Conservation (phyloP, 306 rosid genomes). For the Lotus japonicus region DNA sequence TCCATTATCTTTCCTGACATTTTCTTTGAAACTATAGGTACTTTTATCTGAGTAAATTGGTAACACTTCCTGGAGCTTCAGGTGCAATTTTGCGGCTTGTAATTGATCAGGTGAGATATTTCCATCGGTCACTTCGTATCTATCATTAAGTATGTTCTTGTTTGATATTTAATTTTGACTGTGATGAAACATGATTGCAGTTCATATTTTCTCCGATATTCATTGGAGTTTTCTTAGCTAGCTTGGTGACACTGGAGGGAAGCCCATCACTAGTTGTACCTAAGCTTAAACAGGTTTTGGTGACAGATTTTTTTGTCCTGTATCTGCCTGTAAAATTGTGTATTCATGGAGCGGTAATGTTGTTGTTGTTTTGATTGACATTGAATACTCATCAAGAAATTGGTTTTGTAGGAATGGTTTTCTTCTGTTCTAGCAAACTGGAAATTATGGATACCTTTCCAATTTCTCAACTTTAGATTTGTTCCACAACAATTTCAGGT, state of each 20-base stretch:
- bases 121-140: constrained; percentile 3
- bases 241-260: constrained; percentile 83
- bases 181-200: constrained; percentile 42
- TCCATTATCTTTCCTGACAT: background rate
- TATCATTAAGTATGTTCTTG: background rate
- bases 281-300: constrained; percentile 82
- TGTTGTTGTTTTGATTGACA: constrained; percentile 1
- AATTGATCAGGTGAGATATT: constrained; percentile 73
- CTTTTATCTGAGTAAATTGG: constrained; percentile 78
- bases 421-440: constrained; percentile 83
- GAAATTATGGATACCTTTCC: constrained; percentile 98
- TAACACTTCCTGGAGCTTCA: constrained; percentile 67
- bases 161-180: constrained; percentile 9
- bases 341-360: background rate
- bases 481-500: constrained; percentile 98
- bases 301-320: constrained; percentile 16
- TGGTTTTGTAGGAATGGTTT: constrained; percentile 78
- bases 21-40: constrained; percentile 45
- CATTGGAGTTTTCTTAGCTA: constrained; percentile 66
- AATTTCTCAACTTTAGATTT: constrained; percentile 89
- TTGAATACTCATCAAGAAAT: constrained; percentile 14
- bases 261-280: constrained; percentile 61
- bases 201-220: constrained; percentile 77
- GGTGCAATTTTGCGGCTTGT: constrained; percentile 84
- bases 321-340: background rate